Evolutionary conservation across 495 filamentous ascomycete species (phyloP).

Genomic region (Gamarada debralockiae): DNA sequence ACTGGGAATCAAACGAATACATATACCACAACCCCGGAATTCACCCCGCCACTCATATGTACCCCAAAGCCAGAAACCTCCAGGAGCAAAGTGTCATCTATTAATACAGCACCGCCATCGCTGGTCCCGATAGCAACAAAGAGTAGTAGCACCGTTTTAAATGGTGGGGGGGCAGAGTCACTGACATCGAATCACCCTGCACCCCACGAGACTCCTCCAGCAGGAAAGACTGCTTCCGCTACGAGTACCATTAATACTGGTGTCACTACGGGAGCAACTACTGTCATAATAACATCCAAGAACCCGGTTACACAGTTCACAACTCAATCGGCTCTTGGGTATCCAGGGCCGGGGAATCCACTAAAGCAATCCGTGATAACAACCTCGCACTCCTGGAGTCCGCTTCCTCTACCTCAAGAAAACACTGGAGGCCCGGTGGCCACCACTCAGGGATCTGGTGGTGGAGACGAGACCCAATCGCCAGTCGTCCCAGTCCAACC

Average conservation of each 20-base stretch:
- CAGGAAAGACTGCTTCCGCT: not conserved
- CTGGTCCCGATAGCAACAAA: too few relatives aligned
- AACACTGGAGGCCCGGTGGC: not conserved
- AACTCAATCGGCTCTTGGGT: not conserved
- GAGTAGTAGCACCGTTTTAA: not conserved
- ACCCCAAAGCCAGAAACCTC: not conserved
- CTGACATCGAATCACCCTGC: too few relatives aligned
- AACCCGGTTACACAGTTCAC: constrained; percentile 11
- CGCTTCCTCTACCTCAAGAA: not conserved
- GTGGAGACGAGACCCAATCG: too few relatives aligned
- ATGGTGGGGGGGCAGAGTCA: too few relatives aligned
- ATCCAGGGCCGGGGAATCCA: not conserved
- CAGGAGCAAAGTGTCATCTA: too few relatives aligned
- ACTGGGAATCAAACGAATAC: constrained; percentile 1
- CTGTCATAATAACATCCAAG: constrained; percentile 18
- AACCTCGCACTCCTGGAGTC: not conserved
- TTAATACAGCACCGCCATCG: too few relatives aligned
- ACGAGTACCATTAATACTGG: not conserved
- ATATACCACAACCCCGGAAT: constrained; percentile 8
- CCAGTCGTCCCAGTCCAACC: too few relatives aligned
- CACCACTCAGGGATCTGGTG: not conserved
- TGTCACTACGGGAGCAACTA: not conserved
- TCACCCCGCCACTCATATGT: constrained; percentile 15
- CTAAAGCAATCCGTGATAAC: not conserved
- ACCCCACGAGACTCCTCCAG: too few relatives aligned